phyloP scores from a whole-genome alignment of 192 early-diverging fungal species.

The Blastocladiella britannica region DNA sequence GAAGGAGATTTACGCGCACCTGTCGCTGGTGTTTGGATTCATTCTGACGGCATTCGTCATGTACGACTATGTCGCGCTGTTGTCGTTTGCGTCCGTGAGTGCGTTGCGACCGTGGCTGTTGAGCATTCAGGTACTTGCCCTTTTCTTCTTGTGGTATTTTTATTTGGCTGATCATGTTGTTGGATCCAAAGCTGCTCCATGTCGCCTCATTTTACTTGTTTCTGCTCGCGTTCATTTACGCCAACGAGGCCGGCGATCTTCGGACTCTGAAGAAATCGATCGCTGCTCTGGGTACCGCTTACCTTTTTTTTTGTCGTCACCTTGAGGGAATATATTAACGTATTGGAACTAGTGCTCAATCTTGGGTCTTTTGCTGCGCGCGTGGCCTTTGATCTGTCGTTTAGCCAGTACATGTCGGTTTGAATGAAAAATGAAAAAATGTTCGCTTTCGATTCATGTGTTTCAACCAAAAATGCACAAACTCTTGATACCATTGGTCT shows the following conservation, averaged over 20 bases:
- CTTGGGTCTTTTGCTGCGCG: slow-evolving; percentile 5
- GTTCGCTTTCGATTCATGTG: too few species aligned
- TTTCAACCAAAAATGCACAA: too few species aligned
- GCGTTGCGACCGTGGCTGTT: slow-evolving; percentile 7
- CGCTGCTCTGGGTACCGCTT: slow-evolving; percentile 1
- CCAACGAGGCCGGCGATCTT: slow-evolving; percentile 7
- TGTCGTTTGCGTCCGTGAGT: slow-evolving; percentile 1
- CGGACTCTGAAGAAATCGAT: background rate
- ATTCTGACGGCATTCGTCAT: slow-evolving; percentile 6
- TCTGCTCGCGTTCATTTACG: slow-evolving; percentile 8
- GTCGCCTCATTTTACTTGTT: slow-evolving; percentile 6
- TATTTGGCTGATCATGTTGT: background rate
- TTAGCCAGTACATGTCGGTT: slow-evolving; percentile 1
- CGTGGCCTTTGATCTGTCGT: slow-evolving; percentile 5
- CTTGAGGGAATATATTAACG: too few species aligned
- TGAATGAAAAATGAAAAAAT: slow-evolving; percentile 7
- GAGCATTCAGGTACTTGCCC: slow-evolving; percentile 4
- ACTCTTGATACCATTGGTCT: too few species aligned
- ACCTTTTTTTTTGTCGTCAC: background rate
- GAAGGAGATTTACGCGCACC: slow-evolving; percentile 9
- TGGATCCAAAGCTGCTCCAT: slow-evolving; percentile 3
- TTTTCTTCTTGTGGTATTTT: background rate
- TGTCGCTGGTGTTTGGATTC: slow-evolving; percentile 6
- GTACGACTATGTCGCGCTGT: slow-evolving; percentile 5
- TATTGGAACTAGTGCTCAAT: slow-evolving; percentile 1